Evolutionary conservation across 306 rosid species (phyloP).

Genomic region (Fragaria vesca): DNA sequence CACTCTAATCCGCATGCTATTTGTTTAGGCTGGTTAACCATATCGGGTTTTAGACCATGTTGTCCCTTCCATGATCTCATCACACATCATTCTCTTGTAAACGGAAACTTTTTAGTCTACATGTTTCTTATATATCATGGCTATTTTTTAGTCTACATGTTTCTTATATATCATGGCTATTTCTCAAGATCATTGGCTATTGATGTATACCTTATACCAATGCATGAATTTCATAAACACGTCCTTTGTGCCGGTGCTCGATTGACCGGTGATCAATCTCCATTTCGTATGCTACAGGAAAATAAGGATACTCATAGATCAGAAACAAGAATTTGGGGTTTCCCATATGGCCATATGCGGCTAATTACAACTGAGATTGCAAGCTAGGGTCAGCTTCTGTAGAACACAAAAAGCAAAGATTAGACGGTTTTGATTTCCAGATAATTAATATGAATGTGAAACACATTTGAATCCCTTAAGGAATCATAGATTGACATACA

Average conservation of each 20-base stretch:
- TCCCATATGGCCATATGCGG: background rate
- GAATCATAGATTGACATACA: constrained; percentile 6
- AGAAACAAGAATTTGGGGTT: background rate
- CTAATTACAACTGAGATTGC: background rate
- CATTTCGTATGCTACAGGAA: background rate
- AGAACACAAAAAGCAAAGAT: background rate
- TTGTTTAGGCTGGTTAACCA: no score
- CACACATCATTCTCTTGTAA: constrained; percentile 30
- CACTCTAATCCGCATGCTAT: no score
- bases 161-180: constrained; percentile 14
- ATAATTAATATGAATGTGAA: constrained; percentile 25
- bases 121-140: constrained; percentile 6
- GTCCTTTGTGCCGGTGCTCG: background rate
- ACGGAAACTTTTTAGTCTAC: constrained; percentile 4
- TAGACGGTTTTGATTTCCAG: constrained; percentile 15
- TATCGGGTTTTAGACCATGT: no score
- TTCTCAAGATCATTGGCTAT: constrained; percentile 23
- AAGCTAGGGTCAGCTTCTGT: background rate
- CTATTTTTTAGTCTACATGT: background rate
- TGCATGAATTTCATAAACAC: background rate
- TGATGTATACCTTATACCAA: background rate
- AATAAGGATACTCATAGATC: background rate
- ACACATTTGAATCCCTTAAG: constrained; percentile 10
- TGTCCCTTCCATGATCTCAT: no score
- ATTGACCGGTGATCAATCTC: background rate